Conservation (phyloP, 345 rosid genomes). For the Camelina laxa region DNA sequence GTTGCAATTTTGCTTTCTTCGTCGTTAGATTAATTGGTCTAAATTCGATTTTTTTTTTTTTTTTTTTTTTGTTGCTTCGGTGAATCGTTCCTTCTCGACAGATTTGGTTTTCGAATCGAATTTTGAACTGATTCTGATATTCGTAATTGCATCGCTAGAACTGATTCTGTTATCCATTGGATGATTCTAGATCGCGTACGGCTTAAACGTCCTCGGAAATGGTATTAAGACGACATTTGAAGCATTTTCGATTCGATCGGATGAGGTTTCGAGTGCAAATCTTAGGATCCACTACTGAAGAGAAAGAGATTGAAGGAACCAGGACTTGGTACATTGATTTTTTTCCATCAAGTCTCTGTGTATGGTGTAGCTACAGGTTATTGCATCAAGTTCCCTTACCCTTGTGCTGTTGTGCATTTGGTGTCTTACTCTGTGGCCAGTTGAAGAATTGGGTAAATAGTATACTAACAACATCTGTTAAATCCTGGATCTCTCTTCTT, state of each 20-base stretch:
- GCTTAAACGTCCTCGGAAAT: neutral
- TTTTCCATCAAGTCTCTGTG: conserved; percentile 58
- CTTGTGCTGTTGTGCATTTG: conserved; percentile 63
- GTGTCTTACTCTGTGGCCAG: conserved; percentile 63
- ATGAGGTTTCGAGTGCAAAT: conserved; percentile 2
- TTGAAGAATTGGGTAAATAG: conserved; percentile 34
- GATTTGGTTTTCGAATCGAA: neutral
- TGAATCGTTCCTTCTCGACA: neutral
- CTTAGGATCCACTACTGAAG: neutral
- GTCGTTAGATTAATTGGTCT: too few relatives aligned
- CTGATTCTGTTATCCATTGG: neutral
- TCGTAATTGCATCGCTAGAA: neutral
- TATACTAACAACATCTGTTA: conserved; percentile 31
- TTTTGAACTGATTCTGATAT: neutral
- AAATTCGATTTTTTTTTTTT: too few relatives aligned
- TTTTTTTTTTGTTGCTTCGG: too few relatives aligned
- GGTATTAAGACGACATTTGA: neutral
- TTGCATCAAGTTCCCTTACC: conserved; percentile 91
- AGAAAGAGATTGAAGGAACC: conserved; percentile 21
- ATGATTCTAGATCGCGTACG: neutral
- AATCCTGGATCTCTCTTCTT: conserved; percentile 80
- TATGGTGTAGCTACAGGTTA: conserved; percentile 91
- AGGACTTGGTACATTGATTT: conserved; percentile 51
- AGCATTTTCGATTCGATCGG: neutral
- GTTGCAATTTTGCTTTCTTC: neutral